Evolutionary conservation across 495 filamentous ascomycete species (phyloP), one percentile per base, ranked within the genome.

Genomic region (Penicillium mononematosum): DNA sequence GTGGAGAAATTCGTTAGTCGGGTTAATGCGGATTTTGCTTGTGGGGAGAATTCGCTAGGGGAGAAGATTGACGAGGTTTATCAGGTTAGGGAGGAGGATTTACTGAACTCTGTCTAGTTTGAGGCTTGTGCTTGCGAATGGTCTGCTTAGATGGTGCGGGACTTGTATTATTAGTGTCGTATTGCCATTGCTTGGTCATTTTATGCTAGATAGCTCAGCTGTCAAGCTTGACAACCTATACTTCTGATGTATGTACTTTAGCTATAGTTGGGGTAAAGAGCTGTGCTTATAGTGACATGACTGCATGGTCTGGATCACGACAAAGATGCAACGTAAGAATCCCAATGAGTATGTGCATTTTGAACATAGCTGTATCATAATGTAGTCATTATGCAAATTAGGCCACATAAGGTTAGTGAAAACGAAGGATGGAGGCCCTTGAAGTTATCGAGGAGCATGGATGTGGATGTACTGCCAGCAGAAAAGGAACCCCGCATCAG

Each of bases 21-120:
- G 58, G 54, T 79, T 12, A 74, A 77, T 72, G 32, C 29, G 16
- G 73, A 77, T 70, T 77, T 75, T 67, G 68, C 75, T 22, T 70
- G 68, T 64, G 64, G 58, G 29, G 60, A 59, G 6, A 59, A 55
- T 25, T 58, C 36, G 10, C 50, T 29, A 22, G 68, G 72, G 44
- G 75, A 76, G 67, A 68, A 58, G 62, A 73, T 79, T 60, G 70
- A 79, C 29, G 67, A 67, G 63, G 71, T 79, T 17, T 77, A 77
- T 67, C 45, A 39, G n/a, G 64, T 77, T 56, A 44, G 20, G 1
- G 67, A 73, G 53, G 62, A 69, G 58, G 76, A 76, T 64, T 50
- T 78, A 6, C n/a, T 67, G 20, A 17, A 11, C 45, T 45, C 8
- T 42, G 7, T 27, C 27, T 20, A 5, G 10, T 25, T 31, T 16